These are phyloP conservation scores for Macrolepiota fuliginosa DNA, from an alignment of 768 basidiomycete genomes.

Conservation along the genomic window DNA sequence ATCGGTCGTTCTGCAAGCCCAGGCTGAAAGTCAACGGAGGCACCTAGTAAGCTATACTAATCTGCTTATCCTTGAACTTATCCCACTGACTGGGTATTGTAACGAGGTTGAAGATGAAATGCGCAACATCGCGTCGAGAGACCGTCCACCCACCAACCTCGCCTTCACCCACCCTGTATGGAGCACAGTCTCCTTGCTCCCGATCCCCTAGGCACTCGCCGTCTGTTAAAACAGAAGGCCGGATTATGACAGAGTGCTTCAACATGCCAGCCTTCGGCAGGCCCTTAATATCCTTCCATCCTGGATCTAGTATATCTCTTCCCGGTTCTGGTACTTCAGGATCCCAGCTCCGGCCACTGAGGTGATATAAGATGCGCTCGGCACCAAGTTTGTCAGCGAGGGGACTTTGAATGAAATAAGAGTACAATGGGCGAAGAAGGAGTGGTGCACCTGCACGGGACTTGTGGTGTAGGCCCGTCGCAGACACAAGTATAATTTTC, in stretches of 20 bases:
- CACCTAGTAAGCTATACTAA: conserved; percentile 47
- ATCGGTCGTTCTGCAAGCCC: background rate
- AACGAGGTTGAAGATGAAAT: conserved; percentile 52
- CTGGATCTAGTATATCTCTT: conserved; percentile 33
- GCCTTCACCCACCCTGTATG: conserved; percentile 43
- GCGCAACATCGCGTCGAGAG: conserved; percentile 61
- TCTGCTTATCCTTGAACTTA: conserved; percentile 46
- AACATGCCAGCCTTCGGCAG: conserved; percentile 38
- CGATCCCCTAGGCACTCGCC: conserved; percentile 44
- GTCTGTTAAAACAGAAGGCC: conserved; percentile 58
- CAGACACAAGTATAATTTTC: conserved; percentile 50
- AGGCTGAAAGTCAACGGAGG: no score
- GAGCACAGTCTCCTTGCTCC: conserved; percentile 17
- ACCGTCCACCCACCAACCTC: conserved; percentile 46
- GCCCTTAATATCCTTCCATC: conserved; percentile 41
- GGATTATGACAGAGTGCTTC: conserved; percentile 38
- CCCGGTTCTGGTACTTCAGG: background rate
- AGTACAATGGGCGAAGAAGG: conserved; percentile 41
- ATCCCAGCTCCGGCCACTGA: conserved; percentile 51
- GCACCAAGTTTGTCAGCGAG: conserved; percentile 61
- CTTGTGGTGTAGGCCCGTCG: conserved; percentile 44
- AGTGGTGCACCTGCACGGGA: conserved; percentile 46
- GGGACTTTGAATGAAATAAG: conserved; percentile 36
- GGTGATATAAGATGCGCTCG: conserved; percentile 49
- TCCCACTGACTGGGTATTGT: conserved; percentile 38